phyloP scores from a whole-genome alignment of 2,329 filamentous ascomycete species.

The Ophiostoma quercus region DNA sequence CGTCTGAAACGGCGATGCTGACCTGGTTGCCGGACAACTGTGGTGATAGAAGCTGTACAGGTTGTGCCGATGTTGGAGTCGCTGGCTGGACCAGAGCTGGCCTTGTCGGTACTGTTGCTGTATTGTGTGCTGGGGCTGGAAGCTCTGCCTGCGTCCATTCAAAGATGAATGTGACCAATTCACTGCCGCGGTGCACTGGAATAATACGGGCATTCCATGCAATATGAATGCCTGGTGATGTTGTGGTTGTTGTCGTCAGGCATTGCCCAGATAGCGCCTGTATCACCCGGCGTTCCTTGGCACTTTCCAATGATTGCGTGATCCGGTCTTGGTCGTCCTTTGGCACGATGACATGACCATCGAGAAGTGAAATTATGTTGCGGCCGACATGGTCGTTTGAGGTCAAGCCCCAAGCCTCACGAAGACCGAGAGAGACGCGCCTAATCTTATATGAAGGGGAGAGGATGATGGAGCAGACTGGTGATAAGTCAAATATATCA shows the following conservation, averaged over 20 bases:
- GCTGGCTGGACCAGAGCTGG: background rate
- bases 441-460: constrained; percentile 33
- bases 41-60: background rate
- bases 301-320: background rate
- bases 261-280: background rate
- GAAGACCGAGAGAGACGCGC: constrained; percentile 32
- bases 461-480: constrained; percentile 33
- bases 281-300: background rate
- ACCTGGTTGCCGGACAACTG: background rate
- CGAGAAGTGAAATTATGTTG: background rate
- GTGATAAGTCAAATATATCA: constrained; percentile 33
- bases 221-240: background rate
- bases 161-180: background rate
- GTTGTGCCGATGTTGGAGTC: background rate
- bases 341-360: background rate
- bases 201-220: background rate
- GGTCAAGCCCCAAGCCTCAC: constrained; percentile 19
- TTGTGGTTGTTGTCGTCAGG: background rate
- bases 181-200: background rate
- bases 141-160: background rate
- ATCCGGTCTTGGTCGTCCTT: background rate
- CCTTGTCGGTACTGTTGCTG: background rate
- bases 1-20: background rate
- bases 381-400: background rate
- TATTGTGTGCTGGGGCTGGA: background rate